Conservation (phyloP, 345 rosid species). For the Boechera divaricarpa region DNA sequence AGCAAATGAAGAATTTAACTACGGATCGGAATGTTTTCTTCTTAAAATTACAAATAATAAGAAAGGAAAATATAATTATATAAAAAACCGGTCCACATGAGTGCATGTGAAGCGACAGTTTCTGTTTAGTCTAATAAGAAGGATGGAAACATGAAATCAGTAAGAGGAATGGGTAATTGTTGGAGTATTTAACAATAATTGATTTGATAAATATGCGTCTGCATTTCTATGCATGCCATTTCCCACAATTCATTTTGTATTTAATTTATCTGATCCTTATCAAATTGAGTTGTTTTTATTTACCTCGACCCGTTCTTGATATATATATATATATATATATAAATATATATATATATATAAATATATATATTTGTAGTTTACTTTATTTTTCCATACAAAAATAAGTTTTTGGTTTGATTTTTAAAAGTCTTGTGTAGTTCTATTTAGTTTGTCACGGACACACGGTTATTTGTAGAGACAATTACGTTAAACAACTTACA, state of each 20-base stretch:
- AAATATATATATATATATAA: neutral
- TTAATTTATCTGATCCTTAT: neutral
- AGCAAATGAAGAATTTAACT: slow-evolving; percentile 22
- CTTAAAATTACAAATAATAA: slow-evolving; percentile 18
- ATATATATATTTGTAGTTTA: neutral
- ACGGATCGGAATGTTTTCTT: slow-evolving; percentile 37
- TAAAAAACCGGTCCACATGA: slow-evolving; percentile 37
- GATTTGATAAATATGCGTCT: slow-evolving; percentile 19
- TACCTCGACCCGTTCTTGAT: neutral
- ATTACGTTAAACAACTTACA: too few relatives aligned
- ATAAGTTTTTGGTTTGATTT: neutral
- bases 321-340: neutral
- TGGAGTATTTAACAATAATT: slow-evolving; percentile 32
- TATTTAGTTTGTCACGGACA: neutral
- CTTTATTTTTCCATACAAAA: neutral
- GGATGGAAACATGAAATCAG: slow-evolving; percentile 35
- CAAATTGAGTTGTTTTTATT: neutral
- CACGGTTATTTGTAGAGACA: too few relatives aligned
- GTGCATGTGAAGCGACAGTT: slow-evolving; percentile 40
- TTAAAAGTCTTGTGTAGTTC: neutral
- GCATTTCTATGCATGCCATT: slow-evolving; percentile 15
- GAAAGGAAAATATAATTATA: neutral
- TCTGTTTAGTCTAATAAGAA: slow-evolving; percentile 18
- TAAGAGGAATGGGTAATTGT: slow-evolving; percentile 42
- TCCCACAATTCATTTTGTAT: neutral